Evolutionary conservation across 345 rosid species (phyloP), one percentile per base, ranked within the genome.

Genomic region (Salix exigua): DNA sequence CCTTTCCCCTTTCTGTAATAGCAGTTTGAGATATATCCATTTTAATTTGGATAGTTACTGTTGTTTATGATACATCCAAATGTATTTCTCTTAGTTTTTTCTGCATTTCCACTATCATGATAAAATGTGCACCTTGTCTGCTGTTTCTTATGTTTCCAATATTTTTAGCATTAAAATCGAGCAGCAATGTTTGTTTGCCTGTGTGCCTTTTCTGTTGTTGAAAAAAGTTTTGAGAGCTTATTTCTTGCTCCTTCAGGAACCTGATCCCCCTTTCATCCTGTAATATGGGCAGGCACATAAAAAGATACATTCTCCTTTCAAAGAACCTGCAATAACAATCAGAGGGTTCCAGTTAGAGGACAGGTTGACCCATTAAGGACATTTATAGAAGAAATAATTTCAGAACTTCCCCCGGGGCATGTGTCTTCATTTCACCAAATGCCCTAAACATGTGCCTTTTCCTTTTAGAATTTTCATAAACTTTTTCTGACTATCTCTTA

Each of bases 291-390:
- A 81, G 85, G 83, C 74, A 79, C 78, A 76, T 72, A 76, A 63
- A 82, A 84, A 78, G 79, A 82, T 82, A 83, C 80, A 72, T 63
- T 75, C 80, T 76, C 77, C 44, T 72, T 80, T 82, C 76, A 30
- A 64, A 76, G 70, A 78, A 79, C 78, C 74, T 72, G 38, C 61
- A 60, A 62, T 53, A 48, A 66, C 53, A 66, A 75, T 70, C 77
- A 76, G 62, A 77, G 38, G 42, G 64, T 73, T 28, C 50, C 68
- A 42, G 74, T 75, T 6, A 38, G 73, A 44, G 79, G 76, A 62
- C 68, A 79, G 61, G 68, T 51, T 81, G 72, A 70, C 72, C 48
- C 62, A 28, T 77, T 77, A 30, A 78, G 69, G 44, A 83, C 77
- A 70, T 71, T 64, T 75, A 37, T 78, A 44, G 76, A 70, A 51